These are phyloP conservation scores for Mycena floridula DNA, from an alignment of 768 basidiomycete species.

Conservation along the genomic window DNA sequence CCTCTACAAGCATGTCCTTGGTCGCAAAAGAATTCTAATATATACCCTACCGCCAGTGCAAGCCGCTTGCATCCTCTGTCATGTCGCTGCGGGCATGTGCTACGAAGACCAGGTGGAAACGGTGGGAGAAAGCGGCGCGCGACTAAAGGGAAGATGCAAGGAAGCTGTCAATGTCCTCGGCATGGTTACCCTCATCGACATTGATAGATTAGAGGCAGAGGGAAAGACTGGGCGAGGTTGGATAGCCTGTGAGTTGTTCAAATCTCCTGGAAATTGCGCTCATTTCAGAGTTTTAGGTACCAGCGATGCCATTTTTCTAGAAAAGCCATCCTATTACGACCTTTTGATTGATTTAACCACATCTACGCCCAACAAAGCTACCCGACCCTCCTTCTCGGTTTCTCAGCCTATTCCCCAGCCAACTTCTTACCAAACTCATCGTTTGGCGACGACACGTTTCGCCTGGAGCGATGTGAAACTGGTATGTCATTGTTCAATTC, in stretches of 20 bases:
- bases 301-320: constrained; percentile 80
- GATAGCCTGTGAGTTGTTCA: constrained; percentile 61
- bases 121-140: constrained; percentile 13
- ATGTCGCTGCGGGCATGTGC: constrained; percentile 53
- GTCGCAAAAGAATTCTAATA: constrained; percentile 69
- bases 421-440: constrained; percentile 26
- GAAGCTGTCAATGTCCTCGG: constrained; percentile 67
- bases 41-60: constrained; percentile 79
- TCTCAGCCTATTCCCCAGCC: constrained; percentile 39
- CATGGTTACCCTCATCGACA: constrained; percentile 72
- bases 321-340: constrained; percentile 76
- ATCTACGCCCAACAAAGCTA: constrained; percentile 49
- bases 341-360: constrained; percentile 76
- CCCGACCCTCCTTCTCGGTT: constrained; percentile 61
- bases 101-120: constrained; percentile 36
- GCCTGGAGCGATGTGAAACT: constrained; percentile 82
- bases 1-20: constrained; percentile 73
- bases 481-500: constrained; percentile 28
- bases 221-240: constrained; percentile 61
- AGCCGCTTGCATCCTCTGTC: constrained; percentile 70
- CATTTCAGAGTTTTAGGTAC: constrained; percentile 38
- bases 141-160: constrained; percentile 33
- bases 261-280: no score
- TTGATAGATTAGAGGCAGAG: constrained; percentile 55
- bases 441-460: constrained; percentile 61